Evolutionary conservation across 495 filamentous ascomycete species (phyloP).

Genomic region (Elasticomyces elasticus): DNA sequence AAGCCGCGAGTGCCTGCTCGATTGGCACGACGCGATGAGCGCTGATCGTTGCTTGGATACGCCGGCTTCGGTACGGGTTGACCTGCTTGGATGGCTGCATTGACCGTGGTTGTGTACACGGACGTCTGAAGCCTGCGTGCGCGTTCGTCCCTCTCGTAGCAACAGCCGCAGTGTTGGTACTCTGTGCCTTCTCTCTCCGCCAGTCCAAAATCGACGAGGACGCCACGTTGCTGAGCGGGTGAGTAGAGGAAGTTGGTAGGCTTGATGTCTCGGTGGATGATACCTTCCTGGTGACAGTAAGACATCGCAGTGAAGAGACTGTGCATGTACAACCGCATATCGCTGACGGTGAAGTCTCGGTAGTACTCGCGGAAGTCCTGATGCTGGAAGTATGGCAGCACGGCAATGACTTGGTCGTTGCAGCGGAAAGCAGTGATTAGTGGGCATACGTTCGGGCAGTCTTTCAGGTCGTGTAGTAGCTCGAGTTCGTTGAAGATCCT

Average conservation of each 20-base stretch:
- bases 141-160: slow-evolving; percentile 36
- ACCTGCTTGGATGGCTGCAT: slow-evolving; percentile 19
- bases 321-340: slow-evolving; percentile 81
- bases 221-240: slow-evolving; percentile 64
- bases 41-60: slow-evolving; percentile 63
- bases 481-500: slow-evolving; percentile 97
- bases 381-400: slow-evolving; percentile 91
- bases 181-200: slow-evolving; percentile 74
- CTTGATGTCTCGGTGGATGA: slow-evolving; percentile 96
- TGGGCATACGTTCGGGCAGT: slow-evolving; percentile 76
- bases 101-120: slow-evolving; percentile 20
- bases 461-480: slow-evolving; percentile 79
- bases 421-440: slow-evolving; percentile 91
- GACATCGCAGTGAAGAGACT: slow-evolving; percentile 77
- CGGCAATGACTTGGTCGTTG: slow-evolving; percentile 87
- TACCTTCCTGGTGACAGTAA: slow-evolving; percentile 69
- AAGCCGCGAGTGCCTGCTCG: slow-evolving; percentile 94
- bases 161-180: slow-evolving; percentile 62
- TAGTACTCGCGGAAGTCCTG: slow-evolving; percentile 95
- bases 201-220: slow-evolving; percentile 92
- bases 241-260: slow-evolving; percentile 99
- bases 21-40: slow-evolving; percentile 83
- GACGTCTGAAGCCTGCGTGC: slow-evolving; percentile 28
- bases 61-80: slow-evolving; percentile 34
- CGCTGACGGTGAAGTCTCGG: slow-evolving; percentile 67